Evolutionary conservation across 2,329 filamentous ascomycete genomes (phyloP), one percentile per base, ranked within the genome.

Genomic region (Akanthomyces dipterigenus): DNA sequence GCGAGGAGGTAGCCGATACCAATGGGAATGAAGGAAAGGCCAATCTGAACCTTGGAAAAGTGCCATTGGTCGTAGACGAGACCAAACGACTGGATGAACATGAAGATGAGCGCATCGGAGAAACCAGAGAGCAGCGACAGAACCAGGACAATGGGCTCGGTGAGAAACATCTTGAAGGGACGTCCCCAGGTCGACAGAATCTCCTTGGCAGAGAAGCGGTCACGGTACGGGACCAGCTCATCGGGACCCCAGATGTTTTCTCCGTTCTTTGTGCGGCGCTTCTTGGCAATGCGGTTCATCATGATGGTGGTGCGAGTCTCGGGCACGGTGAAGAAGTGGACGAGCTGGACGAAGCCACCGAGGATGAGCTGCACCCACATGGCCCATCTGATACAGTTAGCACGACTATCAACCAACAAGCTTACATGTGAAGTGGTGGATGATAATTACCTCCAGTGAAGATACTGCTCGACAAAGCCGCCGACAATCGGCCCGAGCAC

Each of bases 351-450:
- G 38, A 84, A 80, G 9, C 75, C 87, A 20, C 90, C 90, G 58
- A 93, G 86, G 66, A 93, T 91, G 64, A 93, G 82, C 73, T 93
- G 89, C 63, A 93, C 89, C 90, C 91, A 95, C 71, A 93, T 92
- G 60, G 81, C 85, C 88, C 88, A 77, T 45, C 72, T 75, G 34
- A 11, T 26, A 3, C 3, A 7, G 5, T 49, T 36, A 48, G 67
- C 68, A 58, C 66, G 62, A 14, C 45, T 24, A 50, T 46, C 2
- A 9, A 1, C n/a, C n/a, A n/a, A n/a, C n/a, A n/a, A n/a, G n/a
- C 24, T 22, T 40, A 24, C 18, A 45, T 24, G 42, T n/a, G n/a
- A 8, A 18, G n/a, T n/a, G n/a, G n/a, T 8, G 38, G 40, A 18
- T 24, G 22, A 1, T 12, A 63, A 66, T 69, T 69, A 92, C 65